phyloP scores from a whole-genome alignment of 2,329 filamentous ascomycete species.

The Talaromyces atroroseus region DNA sequence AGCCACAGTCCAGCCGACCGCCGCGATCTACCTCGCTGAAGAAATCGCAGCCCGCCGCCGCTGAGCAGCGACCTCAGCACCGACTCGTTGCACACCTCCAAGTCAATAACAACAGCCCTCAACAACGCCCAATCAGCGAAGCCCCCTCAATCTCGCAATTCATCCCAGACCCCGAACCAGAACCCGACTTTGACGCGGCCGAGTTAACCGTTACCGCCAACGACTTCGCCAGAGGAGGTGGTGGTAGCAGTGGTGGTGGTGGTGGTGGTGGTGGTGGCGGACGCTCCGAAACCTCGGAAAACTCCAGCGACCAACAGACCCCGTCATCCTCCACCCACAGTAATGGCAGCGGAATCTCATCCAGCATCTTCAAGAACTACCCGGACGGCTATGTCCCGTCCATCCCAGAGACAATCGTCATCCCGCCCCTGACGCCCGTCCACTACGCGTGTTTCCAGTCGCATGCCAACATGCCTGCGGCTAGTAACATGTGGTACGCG shows the following conservation, averaged over 20 bases:
- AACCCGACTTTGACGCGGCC: conserved; percentile 15
- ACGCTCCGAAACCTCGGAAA: not conserved
- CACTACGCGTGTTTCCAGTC: conserved; percentile 38
- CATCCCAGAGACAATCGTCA: conserved; percentile 29
- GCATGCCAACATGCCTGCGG: conserved; percentile 30
- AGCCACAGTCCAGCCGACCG: not conserved
- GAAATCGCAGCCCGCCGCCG: not conserved
- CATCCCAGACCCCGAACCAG: conserved; percentile 29
- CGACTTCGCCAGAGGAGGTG: not conserved
- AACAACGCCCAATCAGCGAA: conserved; percentile 15
- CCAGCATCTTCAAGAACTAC: not conserved
- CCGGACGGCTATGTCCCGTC: conserved; percentile 18
- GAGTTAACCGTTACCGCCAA: conserved; percentile 1
- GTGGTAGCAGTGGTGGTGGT: no score
- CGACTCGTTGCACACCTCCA: not conserved
- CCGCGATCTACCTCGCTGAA: conserved; percentile 6
- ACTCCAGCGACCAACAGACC: conserved; percentile 3
- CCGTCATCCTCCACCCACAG: not conserved
- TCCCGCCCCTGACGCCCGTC: conserved; percentile 28
- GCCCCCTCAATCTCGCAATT: conserved; percentile 25
- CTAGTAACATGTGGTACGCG: conserved; percentile 36
- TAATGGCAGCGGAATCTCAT: not conserved
- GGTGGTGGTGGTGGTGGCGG: not conserved
- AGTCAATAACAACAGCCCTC: not conserved
- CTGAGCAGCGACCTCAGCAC: not conserved